phyloP scores from a whole-genome alignment of 2,329 filamentous ascomycete genomes.

The Aphanocladium album region DNA sequence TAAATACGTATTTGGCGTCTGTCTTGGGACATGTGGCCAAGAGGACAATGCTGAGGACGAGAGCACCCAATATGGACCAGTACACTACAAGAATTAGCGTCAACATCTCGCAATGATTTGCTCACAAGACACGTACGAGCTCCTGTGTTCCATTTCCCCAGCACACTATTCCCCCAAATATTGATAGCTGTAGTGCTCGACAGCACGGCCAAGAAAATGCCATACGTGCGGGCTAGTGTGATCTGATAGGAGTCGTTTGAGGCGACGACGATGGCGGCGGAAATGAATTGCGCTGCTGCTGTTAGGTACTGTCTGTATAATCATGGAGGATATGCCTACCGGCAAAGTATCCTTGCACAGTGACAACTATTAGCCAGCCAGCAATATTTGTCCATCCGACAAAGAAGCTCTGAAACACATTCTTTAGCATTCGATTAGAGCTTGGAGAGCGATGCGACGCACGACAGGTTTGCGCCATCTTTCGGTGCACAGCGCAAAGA shows the following conservation, averaged over 20 bases:
- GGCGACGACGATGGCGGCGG: slow-evolving; percentile 35
- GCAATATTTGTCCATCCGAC: slow-evolving; percentile 42
- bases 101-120: neutral
- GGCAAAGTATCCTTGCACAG: slow-evolving; percentile 38
- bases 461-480: slow-evolving; percentile 35
- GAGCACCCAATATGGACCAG: slow-evolving; percentile 37
- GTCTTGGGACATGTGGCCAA: slow-evolving; percentile 40
- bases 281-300: slow-evolving; percentile 36
- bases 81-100: slow-evolving; percentile 32
- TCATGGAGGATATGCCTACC: slow-evolving; percentile 21
- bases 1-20: slow-evolving; percentile 37
- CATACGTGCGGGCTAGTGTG: slow-evolving; percentile 35
- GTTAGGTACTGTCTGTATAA: accelerated
- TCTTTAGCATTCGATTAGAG: neutral
- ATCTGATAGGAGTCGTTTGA: slow-evolving; percentile 34
- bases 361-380: slow-evolving; percentile 41
- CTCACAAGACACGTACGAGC: slow-evolving; percentile 25
- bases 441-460: neutral
- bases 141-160: slow-evolving; percentile 37
- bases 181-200: slow-evolving; percentile 34
- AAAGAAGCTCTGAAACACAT: slow-evolving; percentile 32
- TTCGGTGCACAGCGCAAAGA: slow-evolving; percentile 34
- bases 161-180: slow-evolving; percentile 36
- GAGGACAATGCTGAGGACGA: slow-evolving; percentile 39
- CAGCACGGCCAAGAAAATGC: slow-evolving; percentile 36